phyloP scores from a whole-genome alignment of 345 rosid genomes.

The Bruguiera gymnorhiza region DNA sequence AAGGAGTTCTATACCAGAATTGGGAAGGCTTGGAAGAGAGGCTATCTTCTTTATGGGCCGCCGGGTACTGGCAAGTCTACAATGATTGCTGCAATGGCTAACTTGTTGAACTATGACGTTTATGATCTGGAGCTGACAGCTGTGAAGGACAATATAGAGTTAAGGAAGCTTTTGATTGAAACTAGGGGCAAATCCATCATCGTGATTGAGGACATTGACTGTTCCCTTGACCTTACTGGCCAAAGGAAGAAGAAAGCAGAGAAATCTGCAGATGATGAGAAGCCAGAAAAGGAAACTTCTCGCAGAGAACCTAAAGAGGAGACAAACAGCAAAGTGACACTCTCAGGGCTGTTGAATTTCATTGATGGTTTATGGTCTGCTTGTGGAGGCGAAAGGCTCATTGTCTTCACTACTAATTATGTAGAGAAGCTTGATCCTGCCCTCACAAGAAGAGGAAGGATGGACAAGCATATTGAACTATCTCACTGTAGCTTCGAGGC shows the following conservation, averaged over 20 bases:
- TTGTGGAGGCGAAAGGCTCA: slow-evolving; percentile 61
- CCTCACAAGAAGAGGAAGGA: slow-evolving; percentile 61
- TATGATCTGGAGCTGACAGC: slow-evolving; percentile 44
- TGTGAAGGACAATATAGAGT: slow-evolving; percentile 38
- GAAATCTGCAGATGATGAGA: slow-evolving; percentile 25
- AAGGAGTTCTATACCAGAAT: slow-evolving; percentile 53
- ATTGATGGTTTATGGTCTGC: slow-evolving; percentile 76
- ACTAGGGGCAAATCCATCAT: slow-evolving; percentile 49
- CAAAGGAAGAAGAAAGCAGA: slow-evolving; percentile 41
- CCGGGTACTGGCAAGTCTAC: slow-evolving; percentile 45
- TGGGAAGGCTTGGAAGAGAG: slow-evolving; percentile 58
- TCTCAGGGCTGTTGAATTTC: slow-evolving; percentile 61
- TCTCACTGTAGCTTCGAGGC: slow-evolving; percentile 48
- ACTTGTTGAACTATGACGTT: slow-evolving; percentile 39
- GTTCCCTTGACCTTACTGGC: slow-evolving; percentile 57
- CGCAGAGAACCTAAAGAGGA: slow-evolving; percentile 31
- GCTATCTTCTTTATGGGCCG: slow-evolving; percentile 54
- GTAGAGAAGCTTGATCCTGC: slow-evolving; percentile 68
- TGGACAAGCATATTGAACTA: slow-evolving; percentile 55
- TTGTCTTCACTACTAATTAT: slow-evolving; percentile 61
- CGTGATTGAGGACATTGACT: slow-evolving; percentile 54
- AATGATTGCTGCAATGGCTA: slow-evolving; percentile 50
- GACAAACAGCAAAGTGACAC: slow-evolving; percentile 46
- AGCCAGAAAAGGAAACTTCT: slow-evolving; percentile 25
- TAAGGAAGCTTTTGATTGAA: slow-evolving; percentile 39